Conservation (phyloP, 2,329 filamentous ascomycete genomes). For the Aspergillus fumigatus region DNA sequence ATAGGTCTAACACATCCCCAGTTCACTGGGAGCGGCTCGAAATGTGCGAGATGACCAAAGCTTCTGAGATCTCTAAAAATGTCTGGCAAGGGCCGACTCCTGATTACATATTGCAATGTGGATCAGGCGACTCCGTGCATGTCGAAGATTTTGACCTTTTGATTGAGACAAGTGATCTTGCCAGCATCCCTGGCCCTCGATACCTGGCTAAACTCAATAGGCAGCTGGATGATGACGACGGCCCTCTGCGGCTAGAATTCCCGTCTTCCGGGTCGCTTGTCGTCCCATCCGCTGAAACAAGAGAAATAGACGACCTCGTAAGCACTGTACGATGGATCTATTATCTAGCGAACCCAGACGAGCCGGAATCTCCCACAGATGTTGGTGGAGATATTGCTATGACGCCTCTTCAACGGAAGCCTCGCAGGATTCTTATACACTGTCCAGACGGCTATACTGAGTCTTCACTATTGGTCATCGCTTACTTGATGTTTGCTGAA, state of each 20-base stretch:
- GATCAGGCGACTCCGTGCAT: conserved; percentile 43
- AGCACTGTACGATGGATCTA: conserved; percentile 90
- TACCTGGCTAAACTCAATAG: conserved; percentile 61
- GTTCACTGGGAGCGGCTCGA: conserved; percentile 80
- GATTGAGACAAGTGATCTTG: conserved; percentile 84
- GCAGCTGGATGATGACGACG: conserved; percentile 45
- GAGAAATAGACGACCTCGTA: conserved; percentile 77
- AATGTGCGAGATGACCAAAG: conserved; percentile 89
- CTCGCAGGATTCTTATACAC: conserved; percentile 77
- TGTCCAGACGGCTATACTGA: conserved; percentile 97
- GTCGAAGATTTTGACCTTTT: conserved; percentile 68
- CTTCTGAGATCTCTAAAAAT: conserved; percentile 82
- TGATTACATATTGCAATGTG: conserved; percentile 54
- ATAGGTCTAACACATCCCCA: conserved; percentile 21
- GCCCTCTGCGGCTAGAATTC: conserved; percentile 66
- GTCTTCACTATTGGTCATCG: conserved; percentile 79
- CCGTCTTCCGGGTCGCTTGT: conserved; percentile 92
- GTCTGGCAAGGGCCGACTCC: conserved; percentile 88
- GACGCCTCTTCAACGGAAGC: conserved; percentile 35
- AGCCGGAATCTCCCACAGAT: conserved; percentile 37
- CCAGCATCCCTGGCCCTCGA: conserved; percentile 67
- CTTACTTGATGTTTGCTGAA: conserved; percentile 91
- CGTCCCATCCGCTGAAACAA: conserved; percentile 75
- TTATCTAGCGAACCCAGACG: conserved; percentile 65
- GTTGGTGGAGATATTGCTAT: conserved; percentile 57